phyloP scores from a whole-genome alignment of 1,284 basidiomycete species.

The Amylostereum chailletii region DNA sequence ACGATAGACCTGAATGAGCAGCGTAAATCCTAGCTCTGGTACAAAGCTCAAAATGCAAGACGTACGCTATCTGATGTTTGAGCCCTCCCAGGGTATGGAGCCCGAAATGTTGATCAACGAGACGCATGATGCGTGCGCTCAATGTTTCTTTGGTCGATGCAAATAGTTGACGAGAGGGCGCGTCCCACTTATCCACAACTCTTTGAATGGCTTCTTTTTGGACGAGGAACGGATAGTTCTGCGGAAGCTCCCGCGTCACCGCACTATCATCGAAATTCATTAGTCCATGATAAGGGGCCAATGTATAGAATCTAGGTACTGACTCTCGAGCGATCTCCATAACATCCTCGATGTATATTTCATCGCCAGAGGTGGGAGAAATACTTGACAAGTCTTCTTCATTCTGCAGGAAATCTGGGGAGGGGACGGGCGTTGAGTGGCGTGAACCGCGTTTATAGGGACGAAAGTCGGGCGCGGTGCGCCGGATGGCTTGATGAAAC shows the following conservation, averaged over 20 bases:
- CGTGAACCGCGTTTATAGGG: conserved; percentile 17
- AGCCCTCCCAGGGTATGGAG: conserved; percentile 42
- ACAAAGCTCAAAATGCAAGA: background rate
- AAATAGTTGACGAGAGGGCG: conserved; percentile 38
- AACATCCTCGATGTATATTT: conserved; percentile 52
- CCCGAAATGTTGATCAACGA: conserved; percentile 39
- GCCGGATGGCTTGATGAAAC: conserved; percentile 37
- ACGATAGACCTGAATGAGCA: conserved; percentile 30
- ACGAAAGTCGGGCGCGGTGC: conserved; percentile 41
- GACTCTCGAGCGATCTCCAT: conserved; percentile 37
- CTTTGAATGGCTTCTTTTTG: conserved; percentile 37
- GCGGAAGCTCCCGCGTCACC: conserved; percentile 57
- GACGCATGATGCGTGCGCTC: conserved; percentile 25
- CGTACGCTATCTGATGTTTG: conserved; percentile 45
- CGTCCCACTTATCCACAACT: conserved; percentile 38
- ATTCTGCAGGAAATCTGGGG: conserved; percentile 30
- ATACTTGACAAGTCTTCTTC: conserved; percentile 19
- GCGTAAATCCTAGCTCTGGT: no score
- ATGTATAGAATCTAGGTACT: no score
- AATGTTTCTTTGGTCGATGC: conserved; percentile 32
- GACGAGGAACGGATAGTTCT: conserved; percentile 54
- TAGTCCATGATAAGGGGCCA: conserved; percentile 8
- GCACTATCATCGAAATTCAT: conserved; percentile 29
- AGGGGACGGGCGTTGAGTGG: conserved; percentile 3
- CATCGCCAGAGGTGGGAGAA: conserved; percentile 5